Conservation (phyloP, 2,329 filamentous ascomycete genomes). For the Pochonia chlamydosporia region DNA sequence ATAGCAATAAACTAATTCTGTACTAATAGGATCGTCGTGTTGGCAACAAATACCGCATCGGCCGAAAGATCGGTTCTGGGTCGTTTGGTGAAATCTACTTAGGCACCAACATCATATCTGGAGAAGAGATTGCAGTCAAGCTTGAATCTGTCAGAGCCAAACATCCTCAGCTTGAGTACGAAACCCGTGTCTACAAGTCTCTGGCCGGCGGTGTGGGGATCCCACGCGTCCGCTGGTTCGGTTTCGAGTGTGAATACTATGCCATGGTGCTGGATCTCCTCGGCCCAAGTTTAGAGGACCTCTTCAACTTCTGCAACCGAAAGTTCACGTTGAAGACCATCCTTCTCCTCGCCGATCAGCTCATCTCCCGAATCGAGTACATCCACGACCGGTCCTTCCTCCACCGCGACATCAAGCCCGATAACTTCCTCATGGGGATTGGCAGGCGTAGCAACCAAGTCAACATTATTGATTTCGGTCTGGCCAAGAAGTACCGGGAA, state of each 20-base stretch:
- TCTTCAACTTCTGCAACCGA: conserved; percentile 99
- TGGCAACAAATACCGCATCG: conserved; percentile 99
- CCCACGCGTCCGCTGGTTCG: conserved; percentile 98
- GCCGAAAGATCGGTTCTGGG: conserved; percentile 96
- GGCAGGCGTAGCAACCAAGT: conserved; percentile 99
- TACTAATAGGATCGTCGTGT: conserved; percentile 90
- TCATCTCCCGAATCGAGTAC: conserved; percentile 98
- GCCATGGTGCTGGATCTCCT: conserved; percentile 98
- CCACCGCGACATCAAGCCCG: conserved; percentile 98
- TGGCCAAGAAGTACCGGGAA: conserved; percentile 99
- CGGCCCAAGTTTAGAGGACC: conserved; percentile 89
- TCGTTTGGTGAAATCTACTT: conserved; percentile 98
- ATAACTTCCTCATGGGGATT: conserved; percentile 99
- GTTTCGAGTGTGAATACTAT: conserved; percentile 99
- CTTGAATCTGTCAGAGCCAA: conserved; percentile 99
- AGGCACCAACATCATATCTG: conserved; percentile 98
- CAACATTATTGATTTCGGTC: conserved; percentile 97
- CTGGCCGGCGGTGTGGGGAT: conserved; percentile 96
- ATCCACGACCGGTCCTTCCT: conserved; percentile 99
- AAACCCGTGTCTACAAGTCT: conserved; percentile 85
- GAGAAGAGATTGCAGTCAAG: conserved; percentile 99
- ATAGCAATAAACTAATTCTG: no score
- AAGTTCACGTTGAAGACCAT: conserved; percentile 99
- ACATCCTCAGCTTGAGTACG: conserved; percentile 97
- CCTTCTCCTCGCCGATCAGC: conserved; percentile 89